Base-by-base conservation (phyloP, 257 asterid species). In the Ehretia macrophylla region DNA sequence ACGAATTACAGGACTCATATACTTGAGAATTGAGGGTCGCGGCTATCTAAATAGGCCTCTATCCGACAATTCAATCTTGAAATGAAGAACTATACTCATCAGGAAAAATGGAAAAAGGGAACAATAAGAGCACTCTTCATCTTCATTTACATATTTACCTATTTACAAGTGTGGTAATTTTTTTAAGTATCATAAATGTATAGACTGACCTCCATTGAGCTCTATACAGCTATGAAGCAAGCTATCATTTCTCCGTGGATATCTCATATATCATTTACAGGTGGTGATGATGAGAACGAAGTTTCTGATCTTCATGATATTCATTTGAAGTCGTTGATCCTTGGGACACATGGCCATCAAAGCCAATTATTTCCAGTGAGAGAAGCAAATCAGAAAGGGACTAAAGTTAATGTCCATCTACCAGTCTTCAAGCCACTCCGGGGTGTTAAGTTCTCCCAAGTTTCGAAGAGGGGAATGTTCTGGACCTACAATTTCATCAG, bases 381-480 rank as follows among this genome's bases (percentile, higher is more conserved):
- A 35, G 49, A 45, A 60, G 32, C 40, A 47, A n/a, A 37, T 23
- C 13, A 48, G 53, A 32, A 23, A 37, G 52, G 49, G n/a, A 52
- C 17, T 17, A 23, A 40, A 51, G 35, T 46, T 46, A 22, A 23
- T 54, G 3, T 22, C 40, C 18, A 16, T 61, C 76, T 87, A 90
- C 94, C 96, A 90, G 62, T 83, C 94, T 62, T 87, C 86, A 51
- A 90, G 91, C 98, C 98, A 90, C 59, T 83, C 90, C 37, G 94
- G 83, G 32, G 80, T 72, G 74, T 81, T 77, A 14, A 85, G 75
- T 59, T 90, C 94, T 51, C 72, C 87, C 32, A 56, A n/a, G 50
- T 83, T 80, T 48, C 32, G 71, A 23, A 22, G 14, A 17, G 96
- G 85, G 53, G 89, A 80, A 56, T 56, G 61, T 27, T 64, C 17